A percentile compares a stretch with the other conserved stretches of the same genome.
These are phyloP conservation scores for Rhododendron ferrugineum DNA, from an alignment of 148 eudicot genomes.

Conservation along the genomic window DNA sequence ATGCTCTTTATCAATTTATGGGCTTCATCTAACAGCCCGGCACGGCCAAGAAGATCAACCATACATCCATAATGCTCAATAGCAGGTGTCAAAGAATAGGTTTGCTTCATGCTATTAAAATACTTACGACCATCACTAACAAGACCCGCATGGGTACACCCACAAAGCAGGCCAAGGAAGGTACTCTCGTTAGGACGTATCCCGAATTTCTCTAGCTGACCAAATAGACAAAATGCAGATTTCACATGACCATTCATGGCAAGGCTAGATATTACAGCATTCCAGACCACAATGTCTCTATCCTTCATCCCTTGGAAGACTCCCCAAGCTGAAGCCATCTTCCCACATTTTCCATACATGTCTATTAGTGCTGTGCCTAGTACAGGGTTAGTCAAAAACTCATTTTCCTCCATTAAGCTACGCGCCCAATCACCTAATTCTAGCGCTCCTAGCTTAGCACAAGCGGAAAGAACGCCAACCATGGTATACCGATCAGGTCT, in stretches of 20 bases:
- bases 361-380: constrained; percentile 4
- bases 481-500: constrained; percentile 9
- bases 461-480: constrained; percentile 12
- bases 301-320: constrained; percentile 8
- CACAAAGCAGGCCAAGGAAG: constrained; percentile 11
- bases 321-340: constrained; percentile 12
- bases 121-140: constrained; percentile 2
- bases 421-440: constrained; percentile 8
- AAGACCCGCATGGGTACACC: constrained; percentile 12
- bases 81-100: constrained; percentile 10
- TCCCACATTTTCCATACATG: constrained; percentile 15
- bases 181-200: constrained; percentile 2
- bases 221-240: constrained; percentile 7
- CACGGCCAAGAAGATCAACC: constrained; percentile 17
- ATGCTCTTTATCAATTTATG: background rate
- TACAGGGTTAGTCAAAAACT: constrained; percentile 2
- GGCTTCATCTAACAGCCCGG: constrained; percentile 11
- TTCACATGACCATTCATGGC: constrained; percentile 11
- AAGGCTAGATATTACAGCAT: constrained; percentile 14
- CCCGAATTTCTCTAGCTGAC: constrained; percentile 1
- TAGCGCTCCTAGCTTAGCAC: constrained; percentile 5
- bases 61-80: constrained; percentile 14
- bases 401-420: constrained; percentile 4
- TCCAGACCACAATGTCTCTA: constrained; percentile 9
- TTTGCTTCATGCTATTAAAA: constrained; percentile 6